Evolutionary conservation across 352 stramenopile species (phyloP), one percentile per base, ranked within the genome.

Genomic region (Pythium insidiosum): DNA sequence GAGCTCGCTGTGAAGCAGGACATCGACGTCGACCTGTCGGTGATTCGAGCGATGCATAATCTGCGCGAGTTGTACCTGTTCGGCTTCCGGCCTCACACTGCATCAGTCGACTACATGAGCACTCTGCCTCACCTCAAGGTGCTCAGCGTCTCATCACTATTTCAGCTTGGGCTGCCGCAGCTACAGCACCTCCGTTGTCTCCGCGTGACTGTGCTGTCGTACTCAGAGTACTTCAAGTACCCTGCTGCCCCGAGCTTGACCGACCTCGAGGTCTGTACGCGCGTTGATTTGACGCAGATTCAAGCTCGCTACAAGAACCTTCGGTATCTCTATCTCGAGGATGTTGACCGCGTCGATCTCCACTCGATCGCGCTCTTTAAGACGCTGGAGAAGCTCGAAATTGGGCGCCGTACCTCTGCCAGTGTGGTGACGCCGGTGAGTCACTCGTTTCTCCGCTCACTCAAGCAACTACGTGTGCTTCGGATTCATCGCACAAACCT

Each of bases 201-300:
- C 1, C 35, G 53, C 6, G 46, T 61, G 15, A 52, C 47, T 6
- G 53, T 61, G 21, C 33, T 61, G 1, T 48, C 53, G 21, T 61
- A 61, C 36, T 61, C 53, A 11, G 53, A 61, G n/a, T 61, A 53
- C 30, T 61, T 61, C 47, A 61, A 61, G 41, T 61, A 56, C 46
- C 53, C 53, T 1, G 28, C 36, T 21, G 45, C 53, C 4, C 45
- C 47, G 4, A 26, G 39, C 12, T 46, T 61, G 6, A 37, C 25
- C 1, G 6, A 52, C 4, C 47, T 61, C 7, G 31, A 33, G 6
- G 31, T 61, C 4, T 51, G 13, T 10, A 41, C 53, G 7, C 53
- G 53, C 10, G 46, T 56, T 1, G 47, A 56, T 29, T 35, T 56
- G 18, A 48, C 51, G 22, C 46, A 56, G 19, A 38, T 61, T 16